Conservation (phyloP, 2,329 filamentous ascomycete genomes). For the Xylaria digitata region DNA sequence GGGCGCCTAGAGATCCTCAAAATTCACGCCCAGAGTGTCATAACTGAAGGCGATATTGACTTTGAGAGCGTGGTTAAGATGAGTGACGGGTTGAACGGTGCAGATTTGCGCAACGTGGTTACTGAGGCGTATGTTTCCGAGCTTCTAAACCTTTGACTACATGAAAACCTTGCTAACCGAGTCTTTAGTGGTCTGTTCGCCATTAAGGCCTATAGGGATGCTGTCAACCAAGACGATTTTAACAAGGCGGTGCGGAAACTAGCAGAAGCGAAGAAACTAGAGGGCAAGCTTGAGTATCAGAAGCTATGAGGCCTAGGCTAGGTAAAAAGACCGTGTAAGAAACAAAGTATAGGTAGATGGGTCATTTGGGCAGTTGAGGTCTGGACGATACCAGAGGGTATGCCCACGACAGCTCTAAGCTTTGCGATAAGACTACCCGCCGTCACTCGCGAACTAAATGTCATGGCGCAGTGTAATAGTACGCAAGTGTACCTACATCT, state of each 20-base stretch:
- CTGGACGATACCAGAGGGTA: background rate
- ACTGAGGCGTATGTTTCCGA: slow-evolving; percentile 90
- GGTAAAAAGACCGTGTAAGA: background rate
- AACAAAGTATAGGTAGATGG: slow-evolving; percentile 2
- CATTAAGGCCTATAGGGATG: slow-evolving; percentile 97
- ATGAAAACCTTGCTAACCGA: slow-evolving; percentile 44
- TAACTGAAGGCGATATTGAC: slow-evolving; percentile 93
- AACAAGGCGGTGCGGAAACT: slow-evolving; percentile 99
- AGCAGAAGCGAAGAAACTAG: slow-evolving; percentile 96
- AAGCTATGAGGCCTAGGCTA: slow-evolving; percentile 73
- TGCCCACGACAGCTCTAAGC: background rate
- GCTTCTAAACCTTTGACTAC: background rate
- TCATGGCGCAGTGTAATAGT: slow-evolving; percentile 32
- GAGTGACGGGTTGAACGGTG: slow-evolving; percentile 97
- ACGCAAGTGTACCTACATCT: slow-evolving; percentile 25
- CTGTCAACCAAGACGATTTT: slow-evolving; percentile 98
- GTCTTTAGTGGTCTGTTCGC: slow-evolving; percentile 83
- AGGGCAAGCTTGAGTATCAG: slow-evolving; percentile 98
- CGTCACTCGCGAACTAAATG: background rate
- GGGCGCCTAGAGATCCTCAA: slow-evolving; percentile 97
- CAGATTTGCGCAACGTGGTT: slow-evolving; percentile 96
- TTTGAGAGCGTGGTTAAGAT: slow-evolving; percentile 99
- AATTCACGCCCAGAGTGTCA: slow-evolving; percentile 89
- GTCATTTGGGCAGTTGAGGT: background rate
- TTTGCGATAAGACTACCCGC: slow-evolving; percentile 3